Percentiles rank a stretch among this genome's conserved stretches.
phyloP scores from a whole-genome alignment of 2,329 filamentous ascomycete species.

The Alternaria triticimaculans region DNA sequence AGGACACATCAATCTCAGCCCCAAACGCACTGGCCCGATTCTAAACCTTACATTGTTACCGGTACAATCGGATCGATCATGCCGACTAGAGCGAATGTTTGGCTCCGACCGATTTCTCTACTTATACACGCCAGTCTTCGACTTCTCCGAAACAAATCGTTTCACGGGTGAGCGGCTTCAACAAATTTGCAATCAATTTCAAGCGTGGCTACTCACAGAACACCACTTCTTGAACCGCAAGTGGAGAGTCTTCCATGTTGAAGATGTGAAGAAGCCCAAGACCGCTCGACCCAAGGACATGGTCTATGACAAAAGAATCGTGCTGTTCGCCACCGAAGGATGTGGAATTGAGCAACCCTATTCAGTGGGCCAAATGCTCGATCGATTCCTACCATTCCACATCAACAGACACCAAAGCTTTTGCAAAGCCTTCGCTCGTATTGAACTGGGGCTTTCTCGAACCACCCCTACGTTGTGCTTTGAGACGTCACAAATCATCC shows the following conservation, averaged over 20 bases:
- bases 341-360: slow-evolving; percentile 28
- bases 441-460: slow-evolving; percentile 52
- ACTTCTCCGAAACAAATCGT: slow-evolving; percentile 15
- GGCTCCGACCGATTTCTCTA: slow-evolving; percentile 53
- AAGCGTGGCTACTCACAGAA: slow-evolving; percentile 44
- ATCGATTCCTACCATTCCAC: slow-evolving; percentile 50
- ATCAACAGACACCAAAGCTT: slow-evolving; percentile 46
- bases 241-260: slow-evolving; percentile 51
- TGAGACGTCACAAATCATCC: slow-evolving; percentile 44
- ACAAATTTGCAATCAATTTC: slow-evolving; percentile 32
- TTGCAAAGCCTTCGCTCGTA: slow-evolving; percentile 52
- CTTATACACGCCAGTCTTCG: slow-evolving; percentile 44
- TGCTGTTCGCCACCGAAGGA: slow-evolving; percentile 48
- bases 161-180: slow-evolving; percentile 16
- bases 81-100: slow-evolving; percentile 47
- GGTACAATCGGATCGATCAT: slow-evolving; percentile 39
- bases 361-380: slow-evolving; percentile 39
- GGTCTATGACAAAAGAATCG: slow-evolving; percentile 30
- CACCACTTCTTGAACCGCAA: slow-evolving; percentile 51
- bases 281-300: slow-evolving; percentile 13
- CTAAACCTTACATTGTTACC: slow-evolving; percentile 37
- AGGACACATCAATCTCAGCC: slow-evolving; percentile 33
- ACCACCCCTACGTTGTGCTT: slow-evolving; percentile 50
- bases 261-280: slow-evolving; percentile 47
- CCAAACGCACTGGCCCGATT: slow-evolving; percentile 17